These are phyloP conservation scores for Leishmania amazonensis DNA, from an alignment of 208 protist species.

Conservation along the genomic window DNA sequence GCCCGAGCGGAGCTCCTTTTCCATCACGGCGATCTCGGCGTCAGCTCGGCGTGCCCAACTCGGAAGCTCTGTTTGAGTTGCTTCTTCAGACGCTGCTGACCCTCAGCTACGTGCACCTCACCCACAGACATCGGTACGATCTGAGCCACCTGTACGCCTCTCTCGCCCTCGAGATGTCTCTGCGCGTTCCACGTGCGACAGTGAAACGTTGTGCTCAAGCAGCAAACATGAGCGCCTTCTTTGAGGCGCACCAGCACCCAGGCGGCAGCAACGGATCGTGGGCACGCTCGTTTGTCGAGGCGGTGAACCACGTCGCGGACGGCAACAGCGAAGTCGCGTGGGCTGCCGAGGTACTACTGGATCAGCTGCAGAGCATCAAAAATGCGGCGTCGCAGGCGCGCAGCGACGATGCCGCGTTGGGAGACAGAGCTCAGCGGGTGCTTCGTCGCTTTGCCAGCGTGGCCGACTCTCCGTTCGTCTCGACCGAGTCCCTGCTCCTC, in stretches of 20 bases:
- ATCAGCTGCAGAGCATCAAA: background rate
- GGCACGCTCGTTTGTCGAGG: background rate
- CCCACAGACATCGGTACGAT: conserved; percentile 49
- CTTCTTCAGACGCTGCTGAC: conserved; percentile 43
- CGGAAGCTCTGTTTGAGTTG: conserved; percentile 28
- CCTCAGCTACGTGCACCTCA: conserved; percentile 68
- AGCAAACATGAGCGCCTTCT: background rate
- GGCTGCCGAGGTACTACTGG: conserved; percentile 7
- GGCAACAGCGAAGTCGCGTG: background rate
- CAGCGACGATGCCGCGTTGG: background rate
- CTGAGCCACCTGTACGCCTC: conserved; percentile 67
- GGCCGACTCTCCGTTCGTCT: conserved; percentile 27
- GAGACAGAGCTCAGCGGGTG: background rate
- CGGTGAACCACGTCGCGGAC: conserved; percentile 1
- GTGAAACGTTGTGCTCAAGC: background rate
- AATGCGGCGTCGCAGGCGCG: background rate
- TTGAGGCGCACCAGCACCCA: background rate
- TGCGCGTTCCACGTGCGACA: conserved; percentile 10
- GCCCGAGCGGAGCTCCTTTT: background rate
- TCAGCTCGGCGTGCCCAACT: conserved; percentile 15
- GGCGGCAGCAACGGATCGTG: background rate
- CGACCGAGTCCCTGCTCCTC: conserved; percentile 26
- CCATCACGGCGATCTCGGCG: background rate
- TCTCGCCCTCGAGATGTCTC: conserved; percentile 47
- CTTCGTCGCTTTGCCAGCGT: conserved; percentile 15